Conservation (phyloP, 192 early-diverging fungal genomes). For the Coemansia sp. region DNA sequence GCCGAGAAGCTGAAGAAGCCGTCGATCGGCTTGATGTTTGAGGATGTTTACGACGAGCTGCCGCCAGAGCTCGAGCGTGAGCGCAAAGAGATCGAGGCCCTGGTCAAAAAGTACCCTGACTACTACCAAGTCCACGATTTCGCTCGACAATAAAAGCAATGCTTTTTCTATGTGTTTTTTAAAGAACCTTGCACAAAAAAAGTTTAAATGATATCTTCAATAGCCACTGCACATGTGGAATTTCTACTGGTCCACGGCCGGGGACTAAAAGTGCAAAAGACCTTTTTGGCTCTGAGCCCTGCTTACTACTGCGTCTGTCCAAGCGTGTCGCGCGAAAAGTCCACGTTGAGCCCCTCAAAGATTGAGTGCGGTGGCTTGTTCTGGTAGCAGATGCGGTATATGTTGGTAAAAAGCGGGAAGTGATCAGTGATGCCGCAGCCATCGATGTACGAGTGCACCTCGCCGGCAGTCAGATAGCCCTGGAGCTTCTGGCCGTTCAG, state of each 20-base stretch:
- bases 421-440: slow-evolving; percentile 60
- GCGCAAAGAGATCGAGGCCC: slow-evolving; percentile 68
- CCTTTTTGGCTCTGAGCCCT: too few species aligned
- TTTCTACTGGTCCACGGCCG: too few species aligned
- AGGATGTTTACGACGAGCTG: slow-evolving; percentile 89
- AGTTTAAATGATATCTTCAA: too few species aligned
- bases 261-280: too few species aligned
- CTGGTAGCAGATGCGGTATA: slow-evolving; percentile 92
- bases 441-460: slow-evolving; percentile 78
- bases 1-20: slow-evolving; percentile 92
- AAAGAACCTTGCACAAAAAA: too few species aligned
- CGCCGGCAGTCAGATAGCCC: slow-evolving; percentile 86
- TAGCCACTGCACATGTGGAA: too few species aligned
- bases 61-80: slow-evolving; percentile 76
- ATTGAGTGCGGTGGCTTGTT: slow-evolving; percentile 66
- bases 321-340: slow-evolving; percentile 43
- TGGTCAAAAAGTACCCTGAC: slow-evolving; percentile 82
- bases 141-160: slow-evolving; percentile 14
- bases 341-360: slow-evolving; percentile 50
- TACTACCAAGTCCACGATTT: slow-evolving; percentile 65
- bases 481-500: slow-evolving; percentile 98
- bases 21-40: slow-evolving; percentile 76
- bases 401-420: slow-evolving; percentile 90
- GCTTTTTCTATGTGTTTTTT: background rate
- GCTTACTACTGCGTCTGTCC: background rate